These are phyloP conservation scores for Pisolithus tinctorius DNA, from an alignment of 768 basidiomycete genomes.

Conservation along the genomic window DNA sequence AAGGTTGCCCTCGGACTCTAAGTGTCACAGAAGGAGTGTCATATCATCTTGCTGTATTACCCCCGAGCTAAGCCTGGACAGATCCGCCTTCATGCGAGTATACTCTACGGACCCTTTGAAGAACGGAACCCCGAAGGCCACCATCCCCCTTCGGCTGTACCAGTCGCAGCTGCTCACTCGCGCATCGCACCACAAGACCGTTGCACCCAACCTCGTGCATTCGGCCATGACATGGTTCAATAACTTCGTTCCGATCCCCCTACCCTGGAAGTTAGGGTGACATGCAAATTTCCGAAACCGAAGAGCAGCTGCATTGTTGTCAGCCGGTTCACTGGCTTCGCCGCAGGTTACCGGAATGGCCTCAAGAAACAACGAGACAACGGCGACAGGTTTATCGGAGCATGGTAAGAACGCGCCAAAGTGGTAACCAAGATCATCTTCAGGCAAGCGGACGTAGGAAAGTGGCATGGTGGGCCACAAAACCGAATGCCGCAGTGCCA, in stretches of 20 bases:
- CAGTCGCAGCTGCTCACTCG: constrained; percentile 33
- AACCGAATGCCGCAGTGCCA: no score
- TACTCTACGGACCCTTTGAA: constrained; percentile 48
- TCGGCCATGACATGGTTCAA: constrained; percentile 32
- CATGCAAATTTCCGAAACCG: constrained; percentile 63
- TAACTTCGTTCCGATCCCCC: constrained; percentile 47
- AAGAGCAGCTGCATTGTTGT: constrained; percentile 15
- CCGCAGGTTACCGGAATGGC: constrained; percentile 16
- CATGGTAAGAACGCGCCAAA: constrained; percentile 46
- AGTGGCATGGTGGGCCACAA: constrained; percentile 37
- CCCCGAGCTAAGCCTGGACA: constrained; percentile 3
- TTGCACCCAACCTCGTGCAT: constrained; percentile 33
- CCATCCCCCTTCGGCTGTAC: constrained; percentile 49
- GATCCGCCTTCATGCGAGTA: constrained; percentile 42
- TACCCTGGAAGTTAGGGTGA: constrained; percentile 39
- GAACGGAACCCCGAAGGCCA: constrained; percentile 43
- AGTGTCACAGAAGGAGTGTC: background rate
- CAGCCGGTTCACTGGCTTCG: constrained; percentile 2
- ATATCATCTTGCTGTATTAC: no score
- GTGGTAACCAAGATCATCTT: constrained; percentile 47
- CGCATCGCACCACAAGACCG: constrained; percentile 54
- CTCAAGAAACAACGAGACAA: constrained; percentile 53
- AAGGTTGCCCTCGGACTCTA: background rate
- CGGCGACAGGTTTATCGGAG: constrained; percentile 16
- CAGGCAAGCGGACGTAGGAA: constrained; percentile 31